Evolutionary conservation across 352 stramenopile species (phyloP), one percentile per base, ranked within the genome.

Genomic region (Globisporangium alternatum): DNA sequence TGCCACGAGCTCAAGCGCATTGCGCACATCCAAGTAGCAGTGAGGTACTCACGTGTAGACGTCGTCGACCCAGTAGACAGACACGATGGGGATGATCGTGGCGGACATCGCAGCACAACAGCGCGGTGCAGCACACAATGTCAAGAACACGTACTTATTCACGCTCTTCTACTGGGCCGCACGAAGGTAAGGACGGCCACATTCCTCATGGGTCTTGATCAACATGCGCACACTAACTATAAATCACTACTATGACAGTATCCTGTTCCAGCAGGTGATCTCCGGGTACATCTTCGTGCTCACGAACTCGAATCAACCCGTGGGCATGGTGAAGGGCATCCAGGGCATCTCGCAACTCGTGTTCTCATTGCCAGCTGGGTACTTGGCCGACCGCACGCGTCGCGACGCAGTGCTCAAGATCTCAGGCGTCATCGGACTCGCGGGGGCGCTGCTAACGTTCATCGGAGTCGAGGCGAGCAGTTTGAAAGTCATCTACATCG

Each of bases 271-370:
- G 65, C 80, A 91, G 68, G 77, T 93, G 49, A 72, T 93, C 21
- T 81, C 81, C 0, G 84, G 84, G 53, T 93, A 89, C 56, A 75
- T 93, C 21, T 93, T 86, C 69, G 80, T 90, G 47, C 70, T 93
- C 21, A 91, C 84, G 12, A 52, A 69, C 41, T 90, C 80, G 51
- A 93, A 91, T 62, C 80, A 89, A 55, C 82, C 84, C 47, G 84
- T 93, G 49, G 84, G 84, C 22, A 79, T 93, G 21, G 81, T 93
- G 68, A 93, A 91, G 61, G 84, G 84, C 62, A 89, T 93, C 59
- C 82, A 91, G 57, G 84, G 84, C 64, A 88, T 93, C 67, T 80
- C 83, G 47, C 84, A 93, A 69, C 75, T 93, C 33, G 31, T 88
- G 7, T 89, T 89, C 56, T 88, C 84, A 22, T 64, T 93, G 21